Percentiles rank a stretch among this genome's conserved stretches.
Conservation (phyloP, 768 basidiomycete genomes). For the Baorangia bicolor region DNA sequence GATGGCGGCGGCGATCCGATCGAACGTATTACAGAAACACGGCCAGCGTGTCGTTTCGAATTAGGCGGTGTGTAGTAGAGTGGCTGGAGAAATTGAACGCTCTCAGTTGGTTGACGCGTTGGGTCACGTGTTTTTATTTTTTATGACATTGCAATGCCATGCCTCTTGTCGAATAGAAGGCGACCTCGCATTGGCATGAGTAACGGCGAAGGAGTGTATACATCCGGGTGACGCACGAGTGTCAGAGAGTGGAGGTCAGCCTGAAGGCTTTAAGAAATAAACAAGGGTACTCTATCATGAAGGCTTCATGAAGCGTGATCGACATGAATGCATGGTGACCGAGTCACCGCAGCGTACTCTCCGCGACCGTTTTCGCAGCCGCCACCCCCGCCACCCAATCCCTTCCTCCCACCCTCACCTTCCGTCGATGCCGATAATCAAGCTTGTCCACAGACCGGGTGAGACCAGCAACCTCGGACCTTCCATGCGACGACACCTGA, state of each 20-base stretch:
- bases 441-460: slow-evolving; percentile 5
- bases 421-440: slow-evolving; percentile 24
- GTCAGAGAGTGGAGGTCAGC: neutral
- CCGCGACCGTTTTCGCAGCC: slow-evolving; percentile 21
- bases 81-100: neutral
- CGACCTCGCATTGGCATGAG: no score
- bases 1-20: neutral
- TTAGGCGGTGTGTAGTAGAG: neutral
- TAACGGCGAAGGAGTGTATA: no score
- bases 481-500: slow-evolving; percentile 33
- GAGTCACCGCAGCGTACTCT: slow-evolving; percentile 4
- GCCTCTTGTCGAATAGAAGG: no score
- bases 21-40: neutral
- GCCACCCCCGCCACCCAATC: slow-evolving; percentile 19
- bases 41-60: no score
- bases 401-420: slow-evolving; percentile 7
- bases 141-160: no score
- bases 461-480: neutral
- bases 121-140: slow-evolving; percentile 16
- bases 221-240: neutral
- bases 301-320: no score
- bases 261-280: neutral
- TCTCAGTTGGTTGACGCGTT: neutral
- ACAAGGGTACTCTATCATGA: neutral
- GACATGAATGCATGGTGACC: neutral